Base-by-base conservation (phyloP, 2,329 filamentous ascomycete genomes). In the Cladosporium colombiae region DNA sequence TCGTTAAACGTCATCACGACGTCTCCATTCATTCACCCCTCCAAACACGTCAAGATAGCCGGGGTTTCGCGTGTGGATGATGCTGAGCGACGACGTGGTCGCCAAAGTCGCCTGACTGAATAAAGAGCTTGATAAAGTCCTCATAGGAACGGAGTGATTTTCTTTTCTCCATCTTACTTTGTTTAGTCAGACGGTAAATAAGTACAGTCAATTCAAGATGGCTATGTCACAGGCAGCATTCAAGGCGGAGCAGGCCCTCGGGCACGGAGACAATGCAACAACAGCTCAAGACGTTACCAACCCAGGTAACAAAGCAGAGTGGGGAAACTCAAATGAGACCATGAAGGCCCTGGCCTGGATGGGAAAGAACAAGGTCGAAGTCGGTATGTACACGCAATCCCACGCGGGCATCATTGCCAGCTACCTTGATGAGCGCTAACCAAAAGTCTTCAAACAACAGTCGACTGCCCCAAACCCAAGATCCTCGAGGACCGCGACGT, bases 281-380 rank as follows among this genome's bases (percentile, higher is more conserved):
- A 90, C 87, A 0, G 79, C 83, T 18, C 91, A 94, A 68, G 88
- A 95, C 73, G 81, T 94, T 57, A 81, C 85, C 14, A 88, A 88
- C 70, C 91, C 90, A n/a, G 81, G 71, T 27, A 70, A 89, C 66
- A 77, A 81, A 23, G 75, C 74, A 35, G 81, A 81, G 69, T 82
- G 82, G 74, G 85, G 82, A 27, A 80, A 85, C 71, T 78, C 82
- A 5, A 79, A 77, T 35, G 85, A 88, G 71, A 89, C 79, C 18
- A 76, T 96, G 90, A 90, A 91, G 77, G 93, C 92, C 0, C 79
- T 96, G 16, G 86, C 85, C 2, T 96, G 92, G 92, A 87, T 90
- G 78, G 90, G 91, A 62, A 95, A 94, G 82, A 91, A 93, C 73
- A 86, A 82, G 33, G 91, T 96, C 56, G 79, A 90, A 74, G 82